Evolutionary conservation across 192 early-diverging fungal species (phyloP), one percentile per base, ranked within the genome.

Genomic region (Entomortierella beljakovae): DNA sequence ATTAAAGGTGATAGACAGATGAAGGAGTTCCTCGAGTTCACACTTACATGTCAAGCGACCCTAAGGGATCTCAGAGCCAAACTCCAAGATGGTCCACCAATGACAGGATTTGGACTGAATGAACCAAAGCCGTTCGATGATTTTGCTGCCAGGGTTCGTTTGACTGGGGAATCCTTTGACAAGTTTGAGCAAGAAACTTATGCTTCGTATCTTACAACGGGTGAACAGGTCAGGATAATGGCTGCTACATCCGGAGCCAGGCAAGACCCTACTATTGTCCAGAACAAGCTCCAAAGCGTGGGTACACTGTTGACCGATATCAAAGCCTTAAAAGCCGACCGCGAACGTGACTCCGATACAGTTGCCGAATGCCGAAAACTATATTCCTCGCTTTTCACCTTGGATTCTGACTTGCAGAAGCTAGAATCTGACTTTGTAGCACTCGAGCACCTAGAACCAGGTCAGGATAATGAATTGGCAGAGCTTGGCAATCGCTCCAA

Each of bases 1-100:
- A 69, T 77, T 48, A 58, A 77, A 4, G 74, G 74, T 1, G 74
- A 77, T 40, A 59, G 74, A 48, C 65, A 69, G 32, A 77, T 77
- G 74, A 68, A 58, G 25, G 66, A 55, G 13, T 77, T 77, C 43
- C 40, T 77, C 23, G 66, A 68, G 40, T 35, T 63, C 25, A 77
- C 74, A 0, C 38, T 64, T n/a, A 33, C 66, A 20, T 77, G 74
- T 31, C 66, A 64, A 38, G 43, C 52, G n/a, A 38, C 48, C 0
- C 56, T 77, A 10, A 42, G 46, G n/a, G 61, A 62, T n/a, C 25
- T 69, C 32, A 69, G 54, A 25, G 23, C 35, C 18, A 51, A 60
- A 25, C 61, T 77, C 9, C 61, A 51, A 22, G 48, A 64, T 22
- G 35, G 31, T 6, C 51, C 74, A 16, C 46, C 74, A 16, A 64